A percentile compares a stretch with the other conserved stretches of the same genome.
phyloP scores from a whole-genome alignment of 1,284 basidiomycete species.

The Melanopsichium pennsylvanicum region DNA sequence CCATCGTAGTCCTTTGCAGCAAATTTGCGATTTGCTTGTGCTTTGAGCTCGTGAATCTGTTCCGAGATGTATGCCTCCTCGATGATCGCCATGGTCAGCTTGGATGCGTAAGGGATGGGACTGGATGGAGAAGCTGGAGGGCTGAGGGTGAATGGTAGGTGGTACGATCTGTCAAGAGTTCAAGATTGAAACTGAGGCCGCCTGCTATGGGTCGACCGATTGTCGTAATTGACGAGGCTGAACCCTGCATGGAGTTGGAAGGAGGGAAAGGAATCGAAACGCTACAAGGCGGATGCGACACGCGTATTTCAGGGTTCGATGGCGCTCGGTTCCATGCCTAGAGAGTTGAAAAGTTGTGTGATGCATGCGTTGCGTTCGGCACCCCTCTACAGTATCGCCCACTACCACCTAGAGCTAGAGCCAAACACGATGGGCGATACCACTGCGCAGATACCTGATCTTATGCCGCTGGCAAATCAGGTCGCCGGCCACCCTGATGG shows the following conservation, averaged over 20 bases:
- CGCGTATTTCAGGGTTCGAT: too few species aligned
- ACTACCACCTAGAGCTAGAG: too few species aligned
- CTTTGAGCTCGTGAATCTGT: constrained; percentile 42
- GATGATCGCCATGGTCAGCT: constrained; percentile 35
- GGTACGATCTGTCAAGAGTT: too few species aligned
- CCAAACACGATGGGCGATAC: neutral
- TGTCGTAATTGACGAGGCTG: neutral
- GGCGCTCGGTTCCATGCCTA: neutral
- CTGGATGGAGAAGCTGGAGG: too few species aligned
- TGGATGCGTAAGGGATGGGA: too few species aligned
- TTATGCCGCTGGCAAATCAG: constrained; percentile 72
- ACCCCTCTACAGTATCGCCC: too few species aligned
- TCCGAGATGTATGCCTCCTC: constrained; percentile 32
- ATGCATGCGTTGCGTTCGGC: neutral
- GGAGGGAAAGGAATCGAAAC: neutral
- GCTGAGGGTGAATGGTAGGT: too few species aligned
- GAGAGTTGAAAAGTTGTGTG: neutral
- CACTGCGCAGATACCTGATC: neutral
- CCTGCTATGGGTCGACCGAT: too few species aligned
- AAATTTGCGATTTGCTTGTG: constrained; percentile 45
- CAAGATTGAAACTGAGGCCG: too few species aligned
- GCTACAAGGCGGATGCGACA: neutral
- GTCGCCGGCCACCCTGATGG: constrained; percentile 84
- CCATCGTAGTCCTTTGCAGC: constrained; percentile 36
- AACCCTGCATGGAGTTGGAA: neutral